A percentile compares a stretch with the other conserved stretches of the same genome.
Evolutionary conservation across 148 eudicot genomes (phyloP).

Genomic region (Nepenthes mirabilis): DNA sequence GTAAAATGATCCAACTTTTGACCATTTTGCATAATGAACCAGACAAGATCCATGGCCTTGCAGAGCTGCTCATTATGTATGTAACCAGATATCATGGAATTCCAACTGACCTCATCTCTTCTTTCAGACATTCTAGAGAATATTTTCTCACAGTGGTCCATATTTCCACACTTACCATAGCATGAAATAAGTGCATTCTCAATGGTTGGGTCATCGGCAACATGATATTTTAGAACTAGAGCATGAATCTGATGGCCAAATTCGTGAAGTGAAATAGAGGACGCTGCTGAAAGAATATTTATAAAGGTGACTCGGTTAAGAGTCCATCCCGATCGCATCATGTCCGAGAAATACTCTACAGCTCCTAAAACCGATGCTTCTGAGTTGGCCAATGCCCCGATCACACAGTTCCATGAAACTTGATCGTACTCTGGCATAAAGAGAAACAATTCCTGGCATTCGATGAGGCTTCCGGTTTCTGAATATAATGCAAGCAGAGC

Average conservation of each 20-base stretch:
- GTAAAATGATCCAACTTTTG: constrained; percentile 54
- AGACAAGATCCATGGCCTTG: constrained; percentile 63
- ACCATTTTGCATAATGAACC: constrained; percentile 58
- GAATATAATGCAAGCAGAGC: constrained; percentile 63
- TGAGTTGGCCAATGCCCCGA: constrained; percentile 51
- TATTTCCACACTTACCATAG: constrained; percentile 63
- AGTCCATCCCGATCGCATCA: constrained; percentile 49
- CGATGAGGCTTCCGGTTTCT: constrained; percentile 27
- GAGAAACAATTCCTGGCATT: constrained; percentile 42
- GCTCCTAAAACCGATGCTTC: constrained; percentile 40
- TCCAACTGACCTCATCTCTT: constrained; percentile 64
- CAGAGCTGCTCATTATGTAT: constrained; percentile 48
- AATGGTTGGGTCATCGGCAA: constrained; percentile 26
- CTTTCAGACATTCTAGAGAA: constrained; percentile 50
- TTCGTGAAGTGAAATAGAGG: constrained; percentile 35
- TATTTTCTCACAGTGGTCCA: constrained; percentile 45
- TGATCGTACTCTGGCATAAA: constrained; percentile 56
- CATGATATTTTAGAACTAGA: constrained; percentile 32
- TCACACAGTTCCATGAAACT: constrained; percentile 69
- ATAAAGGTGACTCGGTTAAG: constrained; percentile 53
- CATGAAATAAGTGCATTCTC: constrained; percentile 60
- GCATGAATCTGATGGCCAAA: constrained; percentile 54
- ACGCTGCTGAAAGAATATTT: constrained; percentile 54
- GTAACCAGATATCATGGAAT: constrained; percentile 78
- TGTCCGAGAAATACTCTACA: constrained; percentile 31